phyloP scores from a whole-genome alignment of 2,329 filamentous ascomycete genomes.

The Chaetomium sp. region DNA sequence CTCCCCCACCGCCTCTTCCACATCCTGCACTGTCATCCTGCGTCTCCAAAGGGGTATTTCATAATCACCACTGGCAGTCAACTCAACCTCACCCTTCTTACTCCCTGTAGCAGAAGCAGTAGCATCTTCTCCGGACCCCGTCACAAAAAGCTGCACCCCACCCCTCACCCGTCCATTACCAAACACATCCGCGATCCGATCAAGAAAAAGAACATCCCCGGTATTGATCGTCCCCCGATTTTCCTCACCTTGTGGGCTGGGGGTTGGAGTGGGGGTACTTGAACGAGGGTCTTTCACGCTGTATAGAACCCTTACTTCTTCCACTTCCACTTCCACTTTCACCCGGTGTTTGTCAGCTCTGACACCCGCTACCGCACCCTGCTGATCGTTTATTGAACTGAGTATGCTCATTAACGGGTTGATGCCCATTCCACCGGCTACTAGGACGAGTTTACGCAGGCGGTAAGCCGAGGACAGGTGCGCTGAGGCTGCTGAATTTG shows the following conservation, averaged over 20 bases:
- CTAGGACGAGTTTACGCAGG: slow-evolving; percentile 59
- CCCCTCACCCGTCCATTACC: slow-evolving; percentile 33
- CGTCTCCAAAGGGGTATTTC: slow-evolving; percentile 30
- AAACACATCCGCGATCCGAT: slow-evolving; percentile 40
- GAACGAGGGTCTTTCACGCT: slow-evolving; percentile 36
- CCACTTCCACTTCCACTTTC: not conserved
- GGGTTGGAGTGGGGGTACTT: too few species aligned
- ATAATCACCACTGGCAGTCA: slow-evolving; percentile 17
- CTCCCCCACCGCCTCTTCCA: slow-evolving; percentile 34
- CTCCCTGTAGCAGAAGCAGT: slow-evolving; percentile 5
- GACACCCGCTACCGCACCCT: not conserved
- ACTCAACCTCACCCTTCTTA: slow-evolving; percentile 13
- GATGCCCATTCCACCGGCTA: slow-evolving; percentile 77
- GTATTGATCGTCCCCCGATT: not conserved
- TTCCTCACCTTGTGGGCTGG: not conserved
- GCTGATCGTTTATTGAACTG: slow-evolving; percentile 46
- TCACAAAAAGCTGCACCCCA: slow-evolving; percentile 42
- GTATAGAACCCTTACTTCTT: slow-evolving; percentile 57
- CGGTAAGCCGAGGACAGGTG: slow-evolving; percentile 28
- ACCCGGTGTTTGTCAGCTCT: not conserved
- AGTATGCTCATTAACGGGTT: slow-evolving; percentile 76
- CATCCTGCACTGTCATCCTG: slow-evolving; percentile 39
- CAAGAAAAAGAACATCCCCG: slow-evolving; percentile 44
- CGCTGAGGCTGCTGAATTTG: slow-evolving; percentile 12
- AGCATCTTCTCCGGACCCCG: slow-evolving; percentile 25